Conservation (phyloP, 2,329 filamentous ascomycete species). For the Acrocalymma vagum region DNA sequence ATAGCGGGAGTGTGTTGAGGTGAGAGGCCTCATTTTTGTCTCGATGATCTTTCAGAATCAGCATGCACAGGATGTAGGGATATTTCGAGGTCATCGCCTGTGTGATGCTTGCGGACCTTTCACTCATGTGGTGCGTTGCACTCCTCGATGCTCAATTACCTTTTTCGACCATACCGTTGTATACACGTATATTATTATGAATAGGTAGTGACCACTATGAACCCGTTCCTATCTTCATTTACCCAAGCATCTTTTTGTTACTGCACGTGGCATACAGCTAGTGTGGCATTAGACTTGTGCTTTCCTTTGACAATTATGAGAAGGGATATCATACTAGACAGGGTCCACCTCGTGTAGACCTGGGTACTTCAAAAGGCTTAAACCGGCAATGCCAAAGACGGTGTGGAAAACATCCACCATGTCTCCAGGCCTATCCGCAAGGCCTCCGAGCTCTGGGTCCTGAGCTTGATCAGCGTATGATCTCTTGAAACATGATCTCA, state of each 20-base stretch:
- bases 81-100: no score
- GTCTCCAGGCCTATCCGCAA: slow-evolving; percentile 89
- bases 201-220: no score
- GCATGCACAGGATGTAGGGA: no score
- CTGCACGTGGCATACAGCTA: slow-evolving; percentile 51
- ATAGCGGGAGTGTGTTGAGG: slow-evolving; percentile 69
- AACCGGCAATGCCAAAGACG: slow-evolving; percentile 83
- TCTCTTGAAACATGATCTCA: neutral
- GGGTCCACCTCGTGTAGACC: slow-evolving; percentile 85
- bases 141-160: no score
- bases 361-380: slow-evolving; percentile 82
- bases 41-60: no score
- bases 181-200: no score
- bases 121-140: no score
- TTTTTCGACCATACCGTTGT: no score
- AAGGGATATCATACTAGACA: slow-evolving; percentile 72
- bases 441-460: slow-evolving; percentile 82
- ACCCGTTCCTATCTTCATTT: slow-evolving; percentile 27
- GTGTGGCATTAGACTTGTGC: slow-evolving; percentile 11
- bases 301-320: no score
- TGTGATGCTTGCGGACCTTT: no score
- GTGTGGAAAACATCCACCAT: slow-evolving; percentile 99
- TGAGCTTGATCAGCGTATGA: slow-evolving; percentile 34
- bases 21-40: no score
- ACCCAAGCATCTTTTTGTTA: slow-evolving; percentile 45